Conservation (phyloP, 352 stramenopile species). For the Globisporangium orthogonon region DNA sequence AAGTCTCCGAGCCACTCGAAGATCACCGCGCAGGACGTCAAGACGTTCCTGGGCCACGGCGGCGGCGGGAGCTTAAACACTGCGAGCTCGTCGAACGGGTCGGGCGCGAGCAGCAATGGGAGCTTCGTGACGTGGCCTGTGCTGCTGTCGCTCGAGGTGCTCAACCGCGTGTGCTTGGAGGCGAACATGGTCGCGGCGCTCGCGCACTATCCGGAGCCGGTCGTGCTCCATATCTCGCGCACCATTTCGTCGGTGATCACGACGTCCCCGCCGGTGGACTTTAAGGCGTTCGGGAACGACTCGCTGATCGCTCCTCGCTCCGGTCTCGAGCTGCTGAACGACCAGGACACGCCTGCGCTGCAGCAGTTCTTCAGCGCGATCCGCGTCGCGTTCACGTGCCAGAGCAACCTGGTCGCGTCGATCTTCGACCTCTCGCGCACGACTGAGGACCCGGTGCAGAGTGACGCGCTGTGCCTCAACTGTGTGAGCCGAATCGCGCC, state of each 20-base stretch:
- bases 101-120: constrained; percentile 17
- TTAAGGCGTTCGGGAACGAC: constrained; percentile 38
- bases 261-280: constrained; percentile 70
- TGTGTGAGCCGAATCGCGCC: constrained; percentile 63
- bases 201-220: constrained; percentile 42
- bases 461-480: constrained; percentile 40
- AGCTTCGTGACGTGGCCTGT: constrained; percentile 85
- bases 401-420: constrained; percentile 70
- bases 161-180: constrained; percentile 69
- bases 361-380: constrained; percentile 79
- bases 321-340: constrained; percentile 74
- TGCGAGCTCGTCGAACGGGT: constrained; percentile 11
- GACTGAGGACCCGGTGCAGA: constrained; percentile 31
- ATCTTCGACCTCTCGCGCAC: constrained; percentile 67
- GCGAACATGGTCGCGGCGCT: constrained; percentile 65
- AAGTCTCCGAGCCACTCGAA: constrained; percentile 53
- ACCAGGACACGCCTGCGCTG: constrained; percentile 68
- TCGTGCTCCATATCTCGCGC: constrained; percentile 49
- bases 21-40: constrained; percentile 47
- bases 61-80: constrained; percentile 19
- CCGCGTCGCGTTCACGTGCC: constrained; percentile 64
- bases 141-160: constrained; percentile 71
- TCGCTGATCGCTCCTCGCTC: constrained; percentile 37
- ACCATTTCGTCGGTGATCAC: constrained; percentile 76
- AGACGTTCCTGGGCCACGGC: constrained; percentile 45